Base-by-base conservation (phyloP, 495 filamentous ascomycete species). In the Penicillium ochrochloron region DNA sequence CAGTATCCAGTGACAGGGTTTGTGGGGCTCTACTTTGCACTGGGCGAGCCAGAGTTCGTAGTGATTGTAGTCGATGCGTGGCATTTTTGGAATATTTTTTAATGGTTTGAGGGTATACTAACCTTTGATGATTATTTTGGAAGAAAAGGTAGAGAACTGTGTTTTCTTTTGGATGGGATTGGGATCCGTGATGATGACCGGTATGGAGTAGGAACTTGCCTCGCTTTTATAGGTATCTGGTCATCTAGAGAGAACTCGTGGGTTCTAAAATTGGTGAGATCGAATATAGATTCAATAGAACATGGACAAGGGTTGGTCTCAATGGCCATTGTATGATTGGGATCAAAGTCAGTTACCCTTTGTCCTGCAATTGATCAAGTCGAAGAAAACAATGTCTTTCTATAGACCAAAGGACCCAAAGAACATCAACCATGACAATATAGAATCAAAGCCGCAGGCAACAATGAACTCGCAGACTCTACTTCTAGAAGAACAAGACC, bases 1-100 rank as follows among this genome's bases (percentile, higher is more conserved):
- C n/a, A 56, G 3, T 1, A 56, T 25, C 53, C 53, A 56, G 53
- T 56, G 53, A 33, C 7, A 37, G 4, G 31, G 53, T 9, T 56
- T 3, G 25, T 10, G 10, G 2, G 53, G 31, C 11, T 37, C 5
- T 11, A 17, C 14, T 19, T 9, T 35, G 53, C 53, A 39, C 2
- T 3, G 7, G 11, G 53, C 53, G 2, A 56, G 53, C 7, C 10
- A 23, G 53, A 56, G 9, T n/a, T 56, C 31, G 31, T 56, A 56
- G 53, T 56, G 53, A 25, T 11, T 29, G 10, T 25, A 25, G 53
- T 56, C 31, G 31, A 37, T 19, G 2, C 11, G 27, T 5, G 50
- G 51, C 51, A 53, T 53, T 29, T 31, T 51, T 17, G 27, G 0
- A 23, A 27, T 27, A 53, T 33, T 29, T 31, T 51, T 17, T 19